phyloP scores from a whole-genome alignment of 2,329 filamentous ascomycete genomes.

The Trichoderma atrobrunneum region DNA sequence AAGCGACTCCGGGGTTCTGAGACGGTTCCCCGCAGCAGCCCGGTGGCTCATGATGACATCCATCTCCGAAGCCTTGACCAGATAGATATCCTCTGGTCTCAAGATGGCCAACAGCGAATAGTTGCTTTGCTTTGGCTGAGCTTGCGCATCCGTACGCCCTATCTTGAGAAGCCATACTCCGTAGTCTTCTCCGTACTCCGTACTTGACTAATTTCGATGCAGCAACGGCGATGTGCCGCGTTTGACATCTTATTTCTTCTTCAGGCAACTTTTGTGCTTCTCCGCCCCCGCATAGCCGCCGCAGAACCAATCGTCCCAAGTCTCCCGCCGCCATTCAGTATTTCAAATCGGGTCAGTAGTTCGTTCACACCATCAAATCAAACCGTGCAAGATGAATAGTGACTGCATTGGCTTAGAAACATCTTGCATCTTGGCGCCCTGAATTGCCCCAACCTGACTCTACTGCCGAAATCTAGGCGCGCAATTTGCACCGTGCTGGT shows the following conservation, averaged over 20 bases:
- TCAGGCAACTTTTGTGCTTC: neutral
- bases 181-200: neutral
- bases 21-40: conserved; percentile 5
- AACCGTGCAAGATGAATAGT: neutral
- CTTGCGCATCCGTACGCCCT: neutral
- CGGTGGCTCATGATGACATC: conserved; percentile 25
- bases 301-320: neutral
- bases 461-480: neutral
- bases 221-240: neutral
- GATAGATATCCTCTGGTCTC: neutral
- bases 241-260: neutral
- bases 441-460: neutral
- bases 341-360: conserved; percentile 1
- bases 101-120: neutral
- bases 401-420: neutral
- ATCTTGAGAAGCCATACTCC: neutral
- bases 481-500: neutral
- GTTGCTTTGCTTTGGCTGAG: neutral
- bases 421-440: neutral
- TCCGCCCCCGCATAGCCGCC: neutral
- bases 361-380: neutral
- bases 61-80: neutral
- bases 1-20: neutral
- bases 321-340: neutral
- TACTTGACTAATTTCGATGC: neutral